Evolutionary conservation across 2,329 filamentous ascomycete species (phyloP).

Genomic region (Botrytis paeoniae): DNA sequence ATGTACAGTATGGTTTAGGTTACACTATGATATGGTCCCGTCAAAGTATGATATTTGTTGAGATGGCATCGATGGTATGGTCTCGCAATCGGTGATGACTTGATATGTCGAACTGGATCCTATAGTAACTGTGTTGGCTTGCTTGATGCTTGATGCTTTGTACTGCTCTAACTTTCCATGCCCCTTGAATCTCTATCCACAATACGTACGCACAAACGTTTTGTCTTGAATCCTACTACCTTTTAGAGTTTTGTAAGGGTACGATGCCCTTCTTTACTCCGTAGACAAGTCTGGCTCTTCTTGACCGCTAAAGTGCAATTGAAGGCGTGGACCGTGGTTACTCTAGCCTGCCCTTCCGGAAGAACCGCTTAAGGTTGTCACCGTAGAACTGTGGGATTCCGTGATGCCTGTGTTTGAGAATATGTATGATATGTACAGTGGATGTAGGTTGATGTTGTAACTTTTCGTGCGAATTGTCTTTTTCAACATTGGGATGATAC

Average conservation of each 20-base stretch:
- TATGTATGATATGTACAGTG: background rate
- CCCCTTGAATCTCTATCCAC: background rate
- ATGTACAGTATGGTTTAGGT: background rate
- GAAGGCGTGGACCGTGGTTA: constrained; percentile 7
- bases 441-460: background rate
- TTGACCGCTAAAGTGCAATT: constrained; percentile 21
- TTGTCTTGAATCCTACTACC: background rate
- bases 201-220: constrained; percentile 7
- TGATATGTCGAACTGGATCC: background rate
- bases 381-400: background rate
- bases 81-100: constrained; percentile 10
- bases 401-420: background rate
- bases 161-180: background rate
- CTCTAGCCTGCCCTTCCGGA: background rate
- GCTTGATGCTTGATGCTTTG: background rate
- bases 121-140: background rate
- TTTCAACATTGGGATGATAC: background rate
- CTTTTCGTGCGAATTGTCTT: background rate
- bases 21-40: background rate
- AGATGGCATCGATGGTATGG: background rate
- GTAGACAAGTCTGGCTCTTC: constrained; percentile 6
- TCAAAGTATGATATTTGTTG: background rate
- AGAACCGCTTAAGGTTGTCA: background rate
- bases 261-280: background rate
- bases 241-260: background rate